A percentile compares a stretch with the other conserved stretches of the same genome.
Conservation (phyloP, 2,329 filamentous ascomycete species). For the Penicillium glabrum region DNA sequence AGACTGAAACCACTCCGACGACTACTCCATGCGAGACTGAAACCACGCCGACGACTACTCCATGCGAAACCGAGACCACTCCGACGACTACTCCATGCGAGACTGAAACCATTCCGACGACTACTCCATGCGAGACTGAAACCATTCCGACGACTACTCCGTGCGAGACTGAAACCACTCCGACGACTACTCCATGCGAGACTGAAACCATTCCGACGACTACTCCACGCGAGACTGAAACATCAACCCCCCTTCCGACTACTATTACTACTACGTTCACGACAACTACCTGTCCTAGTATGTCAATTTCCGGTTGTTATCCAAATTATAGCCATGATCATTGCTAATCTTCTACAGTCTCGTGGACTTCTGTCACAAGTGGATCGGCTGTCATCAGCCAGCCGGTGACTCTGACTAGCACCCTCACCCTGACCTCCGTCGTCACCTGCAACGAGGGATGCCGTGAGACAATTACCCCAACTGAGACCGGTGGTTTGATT, state of each 20-base stretch:
- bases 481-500: not conserved
- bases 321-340: not conserved
- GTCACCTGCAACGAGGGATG: slow-evolving; percentile 21
- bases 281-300: slow-evolving; percentile 33
- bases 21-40: slow-evolving; percentile 6
- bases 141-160: slow-evolving; percentile 1
- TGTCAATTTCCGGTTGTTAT: not conserved
- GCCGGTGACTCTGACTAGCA: slow-evolving; percentile 25
- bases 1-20: not conserved
- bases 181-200: not conserved
- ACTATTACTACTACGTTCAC: slow-evolving; percentile 21
- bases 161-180: slow-evolving; percentile 10
- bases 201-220: too few species aligned
- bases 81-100: slow-evolving; percentile 11
- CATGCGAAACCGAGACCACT: slow-evolving; percentile 7
- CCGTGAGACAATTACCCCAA: slow-evolving; percentile 4
- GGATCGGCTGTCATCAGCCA: slow-evolving; percentile 21
- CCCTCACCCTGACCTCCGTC: slow-evolving; percentile 22
- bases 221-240: slow-evolving; percentile 8
- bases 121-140: slow-evolving; percentile 5
- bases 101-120: not conserved
- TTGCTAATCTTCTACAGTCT: slow-evolving; percentile 17
- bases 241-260: slow-evolving; percentile 6
- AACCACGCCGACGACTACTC: not conserved
- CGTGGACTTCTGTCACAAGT: slow-evolving; percentile 23